Base-by-base conservation (phyloP, 352 stramenopile genomes). In the Nothophytophthora sp. region DNA sequence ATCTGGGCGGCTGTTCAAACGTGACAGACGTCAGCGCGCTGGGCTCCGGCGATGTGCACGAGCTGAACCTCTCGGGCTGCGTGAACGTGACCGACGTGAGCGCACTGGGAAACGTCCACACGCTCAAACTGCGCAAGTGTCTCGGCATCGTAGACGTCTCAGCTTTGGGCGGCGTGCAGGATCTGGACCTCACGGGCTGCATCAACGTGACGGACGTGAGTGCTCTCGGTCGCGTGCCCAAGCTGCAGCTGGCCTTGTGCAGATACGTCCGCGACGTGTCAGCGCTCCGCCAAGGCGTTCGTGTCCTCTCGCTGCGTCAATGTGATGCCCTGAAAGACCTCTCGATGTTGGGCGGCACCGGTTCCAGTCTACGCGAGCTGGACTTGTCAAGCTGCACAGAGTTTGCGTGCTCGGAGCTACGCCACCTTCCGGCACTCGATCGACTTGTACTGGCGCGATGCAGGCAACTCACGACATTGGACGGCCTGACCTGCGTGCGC, bases 161-260 rank as follows among this genome's bases (percentile, higher is more conserved):
- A 12, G 55, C 52, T 11, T 43, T 86, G 19, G 67, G 61, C 8
- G 36, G 33, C 16, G 76, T 87, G 6, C 55, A 78, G 36, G 63
- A 77, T 8, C 70, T 89, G 15, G 69, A 81, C 38, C 66, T 91
- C 7, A 80, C 74, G 0, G 76, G 77, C 35, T 91, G 81, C 37
- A 73, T 71, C 43, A 66, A 68, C 16, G 51, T 91, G 15, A 54
- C 37, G 8, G 64, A 88, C 24, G 77, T 91, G 16, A 73, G 55
- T 6, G 55, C 63, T 10, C 47, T 89, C 2, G 73, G 68, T 34
- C 50, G 38, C 7, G 77, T 89, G 8, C 42, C 57, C 18, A 73
- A 72, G 4, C 70, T 91, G 2, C 72, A 89, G 43, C 50, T 91
- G 8, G 81, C 62, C 9, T 51, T 81, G 19, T 88, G 74, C 37